phyloP scores from a whole-genome alignment of 2,329 filamentous ascomycete species.

The Achaetomium macrosporum region DNA sequence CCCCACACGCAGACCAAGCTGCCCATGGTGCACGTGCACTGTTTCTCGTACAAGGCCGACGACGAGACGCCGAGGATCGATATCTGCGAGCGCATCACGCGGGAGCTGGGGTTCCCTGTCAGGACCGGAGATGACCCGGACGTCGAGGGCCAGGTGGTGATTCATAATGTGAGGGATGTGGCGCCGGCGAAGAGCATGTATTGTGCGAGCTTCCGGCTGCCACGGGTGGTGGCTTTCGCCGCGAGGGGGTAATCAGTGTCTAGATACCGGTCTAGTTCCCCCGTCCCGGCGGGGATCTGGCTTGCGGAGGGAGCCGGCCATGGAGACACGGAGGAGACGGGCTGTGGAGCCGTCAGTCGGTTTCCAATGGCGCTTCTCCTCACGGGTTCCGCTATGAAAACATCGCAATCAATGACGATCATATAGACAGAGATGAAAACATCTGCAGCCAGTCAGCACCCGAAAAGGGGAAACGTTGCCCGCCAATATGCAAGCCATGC shows the following conservation, averaged over 20 bases:
- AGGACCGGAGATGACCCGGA: conserved; percentile 43
- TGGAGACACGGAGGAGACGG: background rate
- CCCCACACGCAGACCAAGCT: conserved; percentile 55
- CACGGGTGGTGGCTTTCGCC: conserved; percentile 74
- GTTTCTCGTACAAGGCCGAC: conserved; percentile 79
- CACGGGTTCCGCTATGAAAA: background rate
- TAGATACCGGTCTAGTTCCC: background rate
- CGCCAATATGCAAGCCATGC: conserved; percentile 1
- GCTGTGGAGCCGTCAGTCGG: background rate
- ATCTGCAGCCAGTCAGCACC: background rate
- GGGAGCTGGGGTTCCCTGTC: conserved; percentile 54
- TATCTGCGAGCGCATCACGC: conserved; percentile 61
- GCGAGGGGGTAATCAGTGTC: conserved; percentile 24
- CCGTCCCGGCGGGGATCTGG: no score
- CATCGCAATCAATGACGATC: background rate
- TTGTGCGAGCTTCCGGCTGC: conserved; percentile 86
- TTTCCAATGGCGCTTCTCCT: background rate
- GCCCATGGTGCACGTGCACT: conserved; percentile 89
- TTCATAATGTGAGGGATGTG: conserved; percentile 75
- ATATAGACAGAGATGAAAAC: background rate
- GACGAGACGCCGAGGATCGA: conserved; percentile 60
- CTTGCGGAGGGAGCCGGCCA: no score
- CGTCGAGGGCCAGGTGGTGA: conserved; percentile 41
- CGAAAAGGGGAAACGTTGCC: background rate
- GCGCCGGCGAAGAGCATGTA: conserved; percentile 95